Conservation (phyloP, 352 stramenopile species). For the Phytophthora pinifolia region DNA sequence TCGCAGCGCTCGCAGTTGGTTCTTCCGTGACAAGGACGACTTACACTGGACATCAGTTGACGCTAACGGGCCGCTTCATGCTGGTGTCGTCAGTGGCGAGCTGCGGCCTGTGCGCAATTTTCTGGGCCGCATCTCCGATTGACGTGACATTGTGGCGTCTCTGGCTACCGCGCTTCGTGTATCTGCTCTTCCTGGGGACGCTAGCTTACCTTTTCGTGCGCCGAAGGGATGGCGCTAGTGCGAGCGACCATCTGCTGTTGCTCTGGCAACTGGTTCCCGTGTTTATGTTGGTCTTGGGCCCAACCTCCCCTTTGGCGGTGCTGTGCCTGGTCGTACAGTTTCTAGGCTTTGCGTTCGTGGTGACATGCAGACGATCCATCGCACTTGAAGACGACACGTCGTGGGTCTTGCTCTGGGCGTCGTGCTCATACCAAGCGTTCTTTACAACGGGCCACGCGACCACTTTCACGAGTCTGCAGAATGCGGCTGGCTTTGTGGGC, state of each 20-base stretch:
- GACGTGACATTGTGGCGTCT: slow-evolving; percentile 38
- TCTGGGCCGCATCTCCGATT: slow-evolving; percentile 52
- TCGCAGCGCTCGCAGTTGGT: slow-evolving; percentile 21
- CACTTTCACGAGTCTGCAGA: slow-evolving; percentile 91
- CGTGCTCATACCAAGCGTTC: slow-evolving; percentile 68
- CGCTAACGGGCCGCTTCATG: slow-evolving; percentile 13
- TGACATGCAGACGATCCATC: slow-evolving; percentile 15
- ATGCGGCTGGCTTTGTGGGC: slow-evolving; percentile 86
- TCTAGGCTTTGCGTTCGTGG: slow-evolving; percentile 45
- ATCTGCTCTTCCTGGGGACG: slow-evolving; percentile 36
- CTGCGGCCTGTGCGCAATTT: slow-evolving; percentile 39
- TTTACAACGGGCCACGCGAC: slow-evolving; percentile 89
- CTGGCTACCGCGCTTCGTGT: slow-evolving; percentile 62
- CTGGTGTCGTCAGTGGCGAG: slow-evolving; percentile 26
- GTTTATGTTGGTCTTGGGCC: slow-evolving; percentile 67
- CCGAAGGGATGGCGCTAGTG: neutral
- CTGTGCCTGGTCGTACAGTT: slow-evolving; percentile 45
- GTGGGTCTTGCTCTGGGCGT: slow-evolving; percentile 66
- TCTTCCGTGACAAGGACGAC: slow-evolving; percentile 14
- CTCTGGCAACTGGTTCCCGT: slow-evolving; percentile 45
- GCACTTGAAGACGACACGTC: slow-evolving; percentile 19
- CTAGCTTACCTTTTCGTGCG: slow-evolving; percentile 17
- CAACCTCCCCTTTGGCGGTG: slow-evolving; percentile 59
- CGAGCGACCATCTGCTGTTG: slow-evolving; percentile 32
- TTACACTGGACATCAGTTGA: slow-evolving; percentile 14